Evolutionary conservation across 2,329 filamentous ascomycete genomes (phyloP).

Genomic region (Cordyceps javanica): DNA sequence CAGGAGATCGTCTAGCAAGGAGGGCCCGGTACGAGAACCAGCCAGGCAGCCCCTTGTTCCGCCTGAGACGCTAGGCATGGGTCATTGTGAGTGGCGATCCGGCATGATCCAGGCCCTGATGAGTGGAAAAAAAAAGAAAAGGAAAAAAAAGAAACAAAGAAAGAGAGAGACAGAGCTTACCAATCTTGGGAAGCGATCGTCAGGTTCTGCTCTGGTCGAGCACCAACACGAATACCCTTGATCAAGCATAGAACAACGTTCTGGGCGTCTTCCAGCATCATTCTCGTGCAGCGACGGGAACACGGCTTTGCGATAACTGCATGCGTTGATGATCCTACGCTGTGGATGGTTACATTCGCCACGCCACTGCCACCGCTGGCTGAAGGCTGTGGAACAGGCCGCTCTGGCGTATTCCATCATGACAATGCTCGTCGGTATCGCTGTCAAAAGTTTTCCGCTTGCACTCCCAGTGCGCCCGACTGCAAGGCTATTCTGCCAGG

Average conservation of each 20-base stretch:
- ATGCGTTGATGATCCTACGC: not conserved
- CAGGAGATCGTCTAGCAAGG: not conserved
- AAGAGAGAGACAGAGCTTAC: not conserved
- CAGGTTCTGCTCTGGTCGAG: not conserved
- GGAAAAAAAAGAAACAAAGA: not conserved
- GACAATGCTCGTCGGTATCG: no score
- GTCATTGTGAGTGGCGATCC: not conserved
- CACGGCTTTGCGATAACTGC: not conserved
- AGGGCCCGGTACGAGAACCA: not conserved
- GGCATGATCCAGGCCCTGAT: constrained; percentile 6
- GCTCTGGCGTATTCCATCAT: not conserved
- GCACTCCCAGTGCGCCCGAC: not conserved
- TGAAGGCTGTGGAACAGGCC: not conserved
- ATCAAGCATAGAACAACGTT: not conserved
- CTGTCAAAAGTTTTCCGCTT: not conserved
- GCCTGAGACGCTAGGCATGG: not conserved
- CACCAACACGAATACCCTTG: not conserved
- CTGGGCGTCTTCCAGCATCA: not conserved
- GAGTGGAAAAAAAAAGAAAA: not conserved
- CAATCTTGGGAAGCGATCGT: not conserved
- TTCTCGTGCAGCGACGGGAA: not conserved
- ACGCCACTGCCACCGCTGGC: not conserved
- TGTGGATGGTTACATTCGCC: not conserved
- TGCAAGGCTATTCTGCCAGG: not conserved
- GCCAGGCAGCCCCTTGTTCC: not conserved